Evolutionary conservation across 306 rosid genomes (phyloP).

Genomic region (Calophaca sinica): DNA sequence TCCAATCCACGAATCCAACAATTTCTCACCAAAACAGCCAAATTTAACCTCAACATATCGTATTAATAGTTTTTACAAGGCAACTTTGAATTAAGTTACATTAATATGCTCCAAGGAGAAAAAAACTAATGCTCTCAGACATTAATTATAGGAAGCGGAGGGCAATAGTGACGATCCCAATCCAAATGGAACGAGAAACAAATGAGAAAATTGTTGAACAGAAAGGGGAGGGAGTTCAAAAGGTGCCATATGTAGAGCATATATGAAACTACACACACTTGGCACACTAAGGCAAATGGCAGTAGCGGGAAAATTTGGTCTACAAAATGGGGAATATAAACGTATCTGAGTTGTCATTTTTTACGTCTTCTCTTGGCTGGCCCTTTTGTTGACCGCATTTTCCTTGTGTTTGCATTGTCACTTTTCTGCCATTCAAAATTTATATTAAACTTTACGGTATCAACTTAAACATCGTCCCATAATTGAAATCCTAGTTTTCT

Average conservation of each 20-base stretch:
- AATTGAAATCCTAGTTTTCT: conserved; percentile 13
- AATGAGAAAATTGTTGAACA: neutral
- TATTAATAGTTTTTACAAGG: conserved; percentile 36
- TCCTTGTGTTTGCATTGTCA: conserved; percentile 36
- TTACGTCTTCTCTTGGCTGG: conserved; percentile 60
- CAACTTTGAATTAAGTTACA: conserved; percentile 17
- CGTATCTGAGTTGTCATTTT: conserved; percentile 42
- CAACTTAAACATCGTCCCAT: conserved; percentile 1
- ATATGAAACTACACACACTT: conserved; percentile 9
- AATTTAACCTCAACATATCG: conserved; percentile 12
- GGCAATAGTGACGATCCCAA: conserved; percentile 14
- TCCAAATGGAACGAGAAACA: conserved; percentile 14
- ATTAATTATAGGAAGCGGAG: neutral
- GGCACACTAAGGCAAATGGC: conserved; percentile 10
- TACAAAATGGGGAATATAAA: neutral
- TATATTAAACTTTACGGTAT: conserved; percentile 24
- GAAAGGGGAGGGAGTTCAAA: neutral
- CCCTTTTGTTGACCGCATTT: conserved; percentile 42
- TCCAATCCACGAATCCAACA: too few relatives aligned
- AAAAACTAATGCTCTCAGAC: neutral
- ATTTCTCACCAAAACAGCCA: neutral
- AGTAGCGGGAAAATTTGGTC: conserved; percentile 34
- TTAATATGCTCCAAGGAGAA: neutral
- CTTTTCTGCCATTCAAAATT: conserved; percentile 59
- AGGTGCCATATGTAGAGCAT: neutral